phyloP scores from a whole-genome alignment of 257 asterid species.

The Rauvolfia tetraphylla region DNA sequence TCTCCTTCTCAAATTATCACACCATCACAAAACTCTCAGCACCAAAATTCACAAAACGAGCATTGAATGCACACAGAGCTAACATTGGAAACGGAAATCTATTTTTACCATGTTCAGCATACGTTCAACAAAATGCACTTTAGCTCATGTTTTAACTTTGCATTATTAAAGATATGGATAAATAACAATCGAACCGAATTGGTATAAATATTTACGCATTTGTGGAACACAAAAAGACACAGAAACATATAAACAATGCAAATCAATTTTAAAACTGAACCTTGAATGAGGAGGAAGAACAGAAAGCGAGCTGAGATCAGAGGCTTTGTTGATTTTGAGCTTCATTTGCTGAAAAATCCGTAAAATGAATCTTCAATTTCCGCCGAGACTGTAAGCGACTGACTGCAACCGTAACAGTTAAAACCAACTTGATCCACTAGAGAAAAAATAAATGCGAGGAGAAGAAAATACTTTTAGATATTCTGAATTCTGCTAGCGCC shows the following conservation, averaged over 20 bases:
- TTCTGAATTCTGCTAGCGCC: not conserved
- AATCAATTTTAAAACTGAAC: conserved; percentile 26
- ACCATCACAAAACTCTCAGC: conserved; percentile 1
- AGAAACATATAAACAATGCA: not conserved
- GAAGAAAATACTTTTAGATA: no score
- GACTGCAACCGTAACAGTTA: not conserved
- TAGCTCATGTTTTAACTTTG: not conserved
- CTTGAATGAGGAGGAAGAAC: conserved; percentile 94
- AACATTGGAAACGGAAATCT: not conserved
- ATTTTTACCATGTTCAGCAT: not conserved
- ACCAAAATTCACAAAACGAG: not conserved
- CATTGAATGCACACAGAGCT: not conserved
- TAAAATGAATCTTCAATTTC: not conserved
- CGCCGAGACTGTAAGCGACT: not conserved
- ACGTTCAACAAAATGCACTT: not conserved
- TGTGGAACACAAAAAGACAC: not conserved
- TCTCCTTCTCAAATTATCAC: conserved; percentile 45
- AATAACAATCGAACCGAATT: not conserved
- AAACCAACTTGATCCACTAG: not conserved
- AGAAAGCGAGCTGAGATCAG: conserved; percentile 87
- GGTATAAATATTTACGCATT: not conserved
- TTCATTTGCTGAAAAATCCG: conserved; percentile 42
- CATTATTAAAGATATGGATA: not conserved
- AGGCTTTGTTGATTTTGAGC: conserved; percentile 80
- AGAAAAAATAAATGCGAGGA: not conserved